These are phyloP conservation scores for Ogataea ramenticola DNA, from an alignment of 805 yeast species.

Conservation along the genomic window DNA sequence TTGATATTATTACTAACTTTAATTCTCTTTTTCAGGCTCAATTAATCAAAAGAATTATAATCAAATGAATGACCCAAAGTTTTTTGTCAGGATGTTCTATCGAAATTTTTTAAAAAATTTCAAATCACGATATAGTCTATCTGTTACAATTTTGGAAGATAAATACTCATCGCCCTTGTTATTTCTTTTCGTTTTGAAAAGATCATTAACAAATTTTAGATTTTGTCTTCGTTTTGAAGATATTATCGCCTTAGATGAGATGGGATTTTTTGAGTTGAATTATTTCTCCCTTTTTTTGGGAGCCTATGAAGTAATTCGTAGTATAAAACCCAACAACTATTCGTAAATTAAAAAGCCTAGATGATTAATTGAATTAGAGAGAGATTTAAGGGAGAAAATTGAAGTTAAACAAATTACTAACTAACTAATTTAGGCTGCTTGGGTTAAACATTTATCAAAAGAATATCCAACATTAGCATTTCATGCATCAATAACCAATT, in stretches of 20 bases:
- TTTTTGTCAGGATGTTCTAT: slow-evolving; percentile 70
- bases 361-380: neutral
- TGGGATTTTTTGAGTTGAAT: slow-evolving; percentile 85
- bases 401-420: neutral
- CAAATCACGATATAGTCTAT: slow-evolving; percentile 47
- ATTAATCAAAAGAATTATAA: no score
- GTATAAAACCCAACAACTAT: slow-evolving; percentile 76
- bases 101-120: slow-evolving; percentile 7
- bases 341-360: neutral
- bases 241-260: slow-evolving; percentile 26
- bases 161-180: slow-evolving; percentile 50
- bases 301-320: slow-evolving; percentile 54
- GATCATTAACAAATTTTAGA: slow-evolving; percentile 16
- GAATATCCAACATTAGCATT: slow-evolving; percentile 93
- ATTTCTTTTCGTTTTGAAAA: slow-evolving; percentile 39
- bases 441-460: slow-evolving; percentile 94
- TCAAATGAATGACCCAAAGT: slow-evolving; percentile 52
- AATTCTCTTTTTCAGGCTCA: slow-evolving; percentile 2
- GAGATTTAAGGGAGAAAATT: no score
- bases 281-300: slow-evolving; percentile 24
- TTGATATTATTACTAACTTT: slow-evolving; percentile 37
- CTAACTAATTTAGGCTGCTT: slow-evolving; percentile 70
- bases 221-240: slow-evolving; percentile 35
- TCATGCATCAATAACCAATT: slow-evolving; percentile 95
- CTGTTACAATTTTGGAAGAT: slow-evolving; percentile 99